Percentiles rank a stretch among this genome's conserved stretches.
phyloP scores from a whole-genome alignment of 805 yeast genomes.

The Ogataea trehaloabstinens region DNA sequence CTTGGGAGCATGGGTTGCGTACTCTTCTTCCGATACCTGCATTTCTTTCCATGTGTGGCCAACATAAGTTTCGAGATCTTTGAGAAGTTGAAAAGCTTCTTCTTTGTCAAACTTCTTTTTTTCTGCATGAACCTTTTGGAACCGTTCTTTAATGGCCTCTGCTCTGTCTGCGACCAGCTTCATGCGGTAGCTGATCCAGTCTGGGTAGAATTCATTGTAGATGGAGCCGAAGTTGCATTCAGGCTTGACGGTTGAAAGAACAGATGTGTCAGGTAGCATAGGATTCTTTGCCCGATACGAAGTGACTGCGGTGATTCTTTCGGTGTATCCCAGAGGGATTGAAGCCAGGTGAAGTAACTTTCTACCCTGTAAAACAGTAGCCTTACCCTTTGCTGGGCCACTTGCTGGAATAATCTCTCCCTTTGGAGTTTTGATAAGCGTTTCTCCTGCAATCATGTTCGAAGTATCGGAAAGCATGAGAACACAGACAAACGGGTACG shows the following conservation, averaged over 20 bases:
- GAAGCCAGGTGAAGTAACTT: constrained; percentile 46
- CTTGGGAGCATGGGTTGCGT: constrained; percentile 17
- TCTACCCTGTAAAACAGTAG: constrained; percentile 49
- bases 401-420: constrained; percentile 32
- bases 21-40: constrained; percentile 31
- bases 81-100: constrained; percentile 31
- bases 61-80: constrained; percentile 29
- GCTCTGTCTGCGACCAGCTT: constrained; percentile 35
- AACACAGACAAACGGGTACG: constrained; percentile 65
- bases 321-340: constrained; percentile 38
- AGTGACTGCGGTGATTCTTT: constrained; percentile 43
- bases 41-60: constrained; percentile 33
- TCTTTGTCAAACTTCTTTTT: constrained; percentile 37
- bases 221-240: constrained; percentile 35
- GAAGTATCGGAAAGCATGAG: constrained; percentile 59
- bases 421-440: constrained; percentile 47
- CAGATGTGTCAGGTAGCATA: constrained; percentile 36
- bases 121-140: constrained; percentile 19
- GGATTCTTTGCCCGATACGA: constrained; percentile 42
- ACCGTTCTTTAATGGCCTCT: constrained; percentile 23
- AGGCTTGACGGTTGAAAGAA: constrained; percentile 41
- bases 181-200: constrained; percentile 39
- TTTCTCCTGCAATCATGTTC: constrained; percentile 61
- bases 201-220: constrained; percentile 39
- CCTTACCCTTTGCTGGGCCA: constrained; percentile 49